Evolutionary conservation across 2,329 filamentous ascomycete species (phyloP), one percentile per base, ranked within the genome.

Genomic region (Phialophora chinensis): DNA sequence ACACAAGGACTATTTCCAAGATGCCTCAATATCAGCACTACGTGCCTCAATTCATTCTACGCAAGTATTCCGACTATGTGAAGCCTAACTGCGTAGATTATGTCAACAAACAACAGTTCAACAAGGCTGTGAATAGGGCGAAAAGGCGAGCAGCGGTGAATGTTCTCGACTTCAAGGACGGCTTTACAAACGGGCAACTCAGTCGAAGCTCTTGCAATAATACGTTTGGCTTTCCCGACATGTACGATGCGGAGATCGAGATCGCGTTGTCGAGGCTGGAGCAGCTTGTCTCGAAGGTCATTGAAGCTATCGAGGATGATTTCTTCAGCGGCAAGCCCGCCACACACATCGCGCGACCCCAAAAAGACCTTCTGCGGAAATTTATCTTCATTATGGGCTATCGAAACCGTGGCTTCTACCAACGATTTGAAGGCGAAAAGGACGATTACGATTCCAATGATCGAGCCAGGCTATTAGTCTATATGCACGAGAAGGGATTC

Each of bases 21-120:
- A 31, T 31, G 29, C 7, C 55, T 58, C 27, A 58, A 58, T 58
- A 58, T 14, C 55, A 58, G 25, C 55, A 58, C 55, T 58, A 14
- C 33, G 23, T 58, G 12, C 55, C 55, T 38, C 31, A 58, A 14
- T 58, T 58, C 27, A 58, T 58, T 38, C 23, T 58, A 25, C 55
- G 55, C 25, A 58, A 38, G 33, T 42, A 14, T 31, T 58, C 55
- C 11, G 35, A 58, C 31, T 58, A 14, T 17, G 55, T n/a, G 23
- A 38, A n/a, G n/a, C 33, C 17, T 38, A 35, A 31, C 2, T 8
- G 3, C 29, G 33, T 42, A n/a, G 44, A 23, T 23, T 31, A 31
- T 31, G 29, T 31, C 29, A 31, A 31, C 29, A 7, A 31, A 31
- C 29, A 31, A 31, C 29, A 8, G 29, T 31, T 31, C 29, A 10